Base-by-base conservation (phyloP, 2,329 filamentous ascomycete species). In the Penicillium brasilianum region DNA sequence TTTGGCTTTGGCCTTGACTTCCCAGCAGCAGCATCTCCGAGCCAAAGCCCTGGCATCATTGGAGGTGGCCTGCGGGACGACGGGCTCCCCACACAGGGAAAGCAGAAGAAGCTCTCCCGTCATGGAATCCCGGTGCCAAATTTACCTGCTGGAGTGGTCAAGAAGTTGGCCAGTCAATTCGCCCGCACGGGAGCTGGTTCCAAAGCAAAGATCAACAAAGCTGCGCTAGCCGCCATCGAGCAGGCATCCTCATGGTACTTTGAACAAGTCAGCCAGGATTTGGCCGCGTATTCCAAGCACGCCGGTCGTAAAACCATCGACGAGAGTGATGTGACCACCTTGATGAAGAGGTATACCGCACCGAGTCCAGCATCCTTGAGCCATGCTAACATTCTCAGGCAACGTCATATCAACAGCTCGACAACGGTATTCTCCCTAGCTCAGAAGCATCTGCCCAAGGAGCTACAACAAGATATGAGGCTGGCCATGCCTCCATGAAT, bases 221-320 rank as follows among this genome's bases (percentile, higher is more conserved):
- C 95, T 55, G 88, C 90, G 1, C 79, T 96, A 39, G 84, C 85
- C 32, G 89, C 89, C 4, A 87, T 97, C 57, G 88, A 89, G 70
- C 89, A 92, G 73, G 91, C 92, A 0, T 91, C 91, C 2, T 91
- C 96, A 63, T 95, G 92, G 90, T 97, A 93, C 76, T 96, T 97
- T 74, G 92, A 96, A 77, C 93, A 97, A 76, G 81, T 91, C 2
- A 88, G 90, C 51, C 90, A 93, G 62, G 92, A 96, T 72, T 78
- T 97, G 57, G 86, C 86, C 13, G 89, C 88, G 2, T 97, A 93
- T 75, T 90, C 93, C 18, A 84, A 87, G 62, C 93, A 97, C 75
- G 92, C 90, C 5, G 89, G 90, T 34, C 86, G 93, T 34, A 95
- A 90, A 76, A 92, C 88, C 2, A 92, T 97, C 67, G 91, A 96